Conservation (phyloP, 2,329 filamentous ascomycete species). For the Ophiocordyceps australis region DNA sequence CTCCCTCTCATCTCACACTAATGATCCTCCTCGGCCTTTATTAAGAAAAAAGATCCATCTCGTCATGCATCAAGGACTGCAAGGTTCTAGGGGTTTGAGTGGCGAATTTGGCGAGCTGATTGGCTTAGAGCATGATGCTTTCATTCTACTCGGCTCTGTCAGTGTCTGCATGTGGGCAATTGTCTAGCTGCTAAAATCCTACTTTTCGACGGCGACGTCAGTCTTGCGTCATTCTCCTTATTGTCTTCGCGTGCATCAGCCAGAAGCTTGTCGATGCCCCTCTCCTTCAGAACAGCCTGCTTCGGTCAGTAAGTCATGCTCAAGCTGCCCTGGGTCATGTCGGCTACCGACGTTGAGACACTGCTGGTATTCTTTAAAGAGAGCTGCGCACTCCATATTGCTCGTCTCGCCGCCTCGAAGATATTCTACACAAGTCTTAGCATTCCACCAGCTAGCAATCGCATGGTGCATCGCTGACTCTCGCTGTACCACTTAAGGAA, state of each 20-base stretch:
- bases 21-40: no score
- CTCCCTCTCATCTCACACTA: no score
- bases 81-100: no score
- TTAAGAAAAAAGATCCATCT: no score
- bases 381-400: slow-evolving; percentile 64
- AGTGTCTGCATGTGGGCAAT: no score
- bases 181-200: no score
- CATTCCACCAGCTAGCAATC: no score
- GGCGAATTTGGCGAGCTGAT: no score
- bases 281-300: slow-evolving; percentile 69
- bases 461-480: no score
- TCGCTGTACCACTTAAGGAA: slow-evolving; percentile 99
- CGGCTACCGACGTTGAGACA: slow-evolving; percentile 51
- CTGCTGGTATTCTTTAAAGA: slow-evolving; percentile 78
- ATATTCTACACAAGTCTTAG: slow-evolving; percentile 72
- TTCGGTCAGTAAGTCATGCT: neutral
- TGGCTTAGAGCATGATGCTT: no score
- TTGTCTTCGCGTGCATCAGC: slow-evolving; percentile 82
- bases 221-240: slow-evolving; percentile 59
- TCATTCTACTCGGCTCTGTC: no score
- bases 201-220: slow-evolving; percentile 25
- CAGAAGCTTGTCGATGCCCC: slow-evolving; percentile 83
- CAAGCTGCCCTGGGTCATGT: neutral
- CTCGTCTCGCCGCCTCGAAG: slow-evolving; percentile 66
- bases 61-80: no score